phyloP scores from a whole-genome alignment of 1,139 yeast genomes.

The Candida buenavistaensis region DNA sequence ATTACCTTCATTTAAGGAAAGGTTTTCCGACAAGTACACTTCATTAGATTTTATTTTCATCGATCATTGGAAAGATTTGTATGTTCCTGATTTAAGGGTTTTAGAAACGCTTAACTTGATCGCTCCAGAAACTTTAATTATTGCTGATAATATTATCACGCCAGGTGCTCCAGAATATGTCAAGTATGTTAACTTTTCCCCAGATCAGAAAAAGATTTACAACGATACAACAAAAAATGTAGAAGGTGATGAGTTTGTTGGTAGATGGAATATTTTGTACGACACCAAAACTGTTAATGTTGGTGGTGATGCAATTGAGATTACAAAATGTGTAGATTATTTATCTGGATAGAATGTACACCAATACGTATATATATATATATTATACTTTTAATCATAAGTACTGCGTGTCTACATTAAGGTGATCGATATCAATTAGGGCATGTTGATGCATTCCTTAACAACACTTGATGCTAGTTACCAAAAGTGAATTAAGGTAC shows the following conservation, averaged over 20 bases:
- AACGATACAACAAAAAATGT: constrained; percentile 25
- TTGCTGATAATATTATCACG: constrained; percentile 38
- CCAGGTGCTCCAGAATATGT: constrained; percentile 46
- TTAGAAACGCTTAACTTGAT: constrained; percentile 41
- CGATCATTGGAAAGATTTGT: constrained; percentile 41
- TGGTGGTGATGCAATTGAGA: constrained; percentile 30
- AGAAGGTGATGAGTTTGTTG: constrained; percentile 30
- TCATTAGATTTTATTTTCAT: constrained; percentile 39
- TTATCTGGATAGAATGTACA: constrained; percentile 18
- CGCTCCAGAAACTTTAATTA: constrained; percentile 39
- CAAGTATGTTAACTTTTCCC: constrained; percentile 38
- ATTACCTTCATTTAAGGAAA: constrained; percentile 26
- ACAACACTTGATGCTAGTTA: no score
- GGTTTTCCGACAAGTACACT: constrained; percentile 10
- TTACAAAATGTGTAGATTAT: constrained; percentile 27
- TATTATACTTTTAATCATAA: no score
- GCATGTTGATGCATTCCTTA: no score
- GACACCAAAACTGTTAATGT: constrained; percentile 26
- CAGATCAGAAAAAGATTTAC: constrained; percentile 33
- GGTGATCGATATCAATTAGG: no score
- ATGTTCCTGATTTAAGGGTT: constrained; percentile 44
- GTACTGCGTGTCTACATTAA: no score
- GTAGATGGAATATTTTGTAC: constrained; percentile 48
- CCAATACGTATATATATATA: no score
- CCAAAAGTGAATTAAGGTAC: no score